Evolutionary conservation across 306 rosid genomes (phyloP), one percentile per base, ranked within the genome.

Genomic region (Castanopsis chinensis): DNA sequence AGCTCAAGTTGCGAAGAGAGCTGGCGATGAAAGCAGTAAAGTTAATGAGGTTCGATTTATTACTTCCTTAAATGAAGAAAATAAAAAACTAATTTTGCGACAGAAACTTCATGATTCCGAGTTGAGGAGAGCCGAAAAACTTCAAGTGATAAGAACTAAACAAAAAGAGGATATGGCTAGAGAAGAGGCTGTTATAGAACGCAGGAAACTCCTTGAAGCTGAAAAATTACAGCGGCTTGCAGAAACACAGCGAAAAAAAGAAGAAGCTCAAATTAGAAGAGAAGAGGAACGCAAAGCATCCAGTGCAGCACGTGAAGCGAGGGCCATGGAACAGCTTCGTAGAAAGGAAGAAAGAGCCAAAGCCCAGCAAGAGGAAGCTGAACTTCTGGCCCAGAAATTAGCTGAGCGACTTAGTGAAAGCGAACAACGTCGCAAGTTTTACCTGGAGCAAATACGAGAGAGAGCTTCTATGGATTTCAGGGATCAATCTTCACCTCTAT

Each of bases 201-300:
- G 99, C 43, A 87, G 97, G 78, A 92, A 87, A 85, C 94, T 91
- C 80, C 86, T 95, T 80, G 99, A 95, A 82, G 98, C 99, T 74
- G 99, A 95, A 80, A 95, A 95, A 89, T 84, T 95, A 80, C 99
- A 92, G 86, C 98, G 99, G 43, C 99, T 95, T 80, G 92, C 96
- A 84, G 99, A 95, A 87, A 95, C 92, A 61, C 99, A 93, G 83
- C 83, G 94, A 84, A 95, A 88, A 87, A 95, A 95, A 85, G 99
- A 95, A 91, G 99, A 95, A 83, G 99, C 99, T 83, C 95, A 81
- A 76, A 84, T 90, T 75, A 90, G 99, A 85, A 91, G 99, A 88
- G 99, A 95, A 86, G 99, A 92, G 88, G 99, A 95, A 74, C 91
- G 98, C 76, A 95, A 95, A 85, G 99, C 99, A 76, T 92, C 99